Percentiles rank a stretch among this genome's conserved stretches.
Evolutionary conservation across 164 flowering plant genomes (phyloP).

Genomic region (Akebia trifoliata): DNA sequence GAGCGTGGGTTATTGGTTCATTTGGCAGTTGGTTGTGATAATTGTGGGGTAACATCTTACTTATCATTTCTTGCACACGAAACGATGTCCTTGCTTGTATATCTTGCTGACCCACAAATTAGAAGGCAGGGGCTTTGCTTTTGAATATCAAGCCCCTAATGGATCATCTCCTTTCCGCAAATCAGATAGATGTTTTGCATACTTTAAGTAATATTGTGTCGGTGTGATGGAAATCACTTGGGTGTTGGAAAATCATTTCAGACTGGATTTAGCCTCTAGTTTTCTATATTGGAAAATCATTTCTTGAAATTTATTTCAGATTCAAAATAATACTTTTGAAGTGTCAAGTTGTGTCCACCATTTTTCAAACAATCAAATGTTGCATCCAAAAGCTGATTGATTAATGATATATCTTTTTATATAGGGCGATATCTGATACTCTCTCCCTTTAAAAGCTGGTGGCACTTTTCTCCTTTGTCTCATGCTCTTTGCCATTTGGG

Average conservation of each 20-base stretch:
- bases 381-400: neutral
- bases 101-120: neutral
- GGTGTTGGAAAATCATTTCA: too few species aligned
- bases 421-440: neutral
- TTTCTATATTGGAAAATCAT: neutral
- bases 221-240: too few species aligned
- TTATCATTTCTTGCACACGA: neutral
- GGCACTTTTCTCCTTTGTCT: neutral
- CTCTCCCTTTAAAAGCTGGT: neutral
- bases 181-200: too few species aligned
- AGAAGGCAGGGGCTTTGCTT: neutral
- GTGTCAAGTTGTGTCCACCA: too few species aligned
- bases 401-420: neutral
- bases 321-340: too few species aligned
- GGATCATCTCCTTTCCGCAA: too few species aligned
- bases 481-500: neutral
- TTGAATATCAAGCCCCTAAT: neutral
- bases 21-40: conserved; percentile 67
- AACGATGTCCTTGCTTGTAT: neutral
- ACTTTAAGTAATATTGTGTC: too few species aligned
- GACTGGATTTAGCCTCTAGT: neutral
- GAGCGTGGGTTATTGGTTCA: conserved; percentile 36
- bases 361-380: too few species aligned
- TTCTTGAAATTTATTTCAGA: neutral
- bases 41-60: conserved; percentile 63